Base-by-base conservation (phyloP, 2,329 filamentous ascomycete genomes). In the Paracorniculantispora psalliotae region DNA sequence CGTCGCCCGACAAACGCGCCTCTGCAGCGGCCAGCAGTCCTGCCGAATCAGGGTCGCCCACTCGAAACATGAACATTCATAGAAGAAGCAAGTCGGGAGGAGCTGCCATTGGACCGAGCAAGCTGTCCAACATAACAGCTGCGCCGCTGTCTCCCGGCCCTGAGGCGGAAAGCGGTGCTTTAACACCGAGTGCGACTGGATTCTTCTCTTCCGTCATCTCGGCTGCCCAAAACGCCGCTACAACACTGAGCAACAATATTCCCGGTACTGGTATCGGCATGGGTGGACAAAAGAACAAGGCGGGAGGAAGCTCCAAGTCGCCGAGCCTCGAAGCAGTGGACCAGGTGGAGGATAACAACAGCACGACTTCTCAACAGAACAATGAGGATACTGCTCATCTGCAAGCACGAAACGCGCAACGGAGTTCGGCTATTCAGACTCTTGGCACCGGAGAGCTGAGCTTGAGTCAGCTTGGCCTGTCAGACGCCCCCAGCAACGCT, bases 181-280 rank as follows among this genome's bases (percentile, higher is more conserved):
- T 77, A n/a, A 85, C 84, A 61, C 67, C 70, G 67, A 84, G 82
- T 30, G 81, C 83, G 57, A 78, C 82, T 39, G 87, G 92, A 1
- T 97, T 99, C 77, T 97, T 99, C 74, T 96, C 91, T 4, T 92
- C 90, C 26, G 90, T 99, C 69, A 85, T 99, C 63, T 93, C 91
- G 43, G 93, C 89, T 48, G 94, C 94, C 19, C 93, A 97, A 73
- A 97, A 89, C 81, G 93, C 93, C 46, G 92, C 92, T 15, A 91
- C 79, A 63, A 86, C 84, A 19, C 72, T 92, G 4, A 91, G 82
- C 65, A 90, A 83, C 63, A 91, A 87, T 50, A 87, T 97, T 49
- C 84, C 85, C 51, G 92, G 86, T 69, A 82, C 81, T 4, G 79
- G 79, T 30, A 79, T 84, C 55, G 75, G 78, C 8, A 81, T 82